Base-by-base conservation (phyloP, 805 yeast genomes). In the Torulaspora gathmanii region DNA sequence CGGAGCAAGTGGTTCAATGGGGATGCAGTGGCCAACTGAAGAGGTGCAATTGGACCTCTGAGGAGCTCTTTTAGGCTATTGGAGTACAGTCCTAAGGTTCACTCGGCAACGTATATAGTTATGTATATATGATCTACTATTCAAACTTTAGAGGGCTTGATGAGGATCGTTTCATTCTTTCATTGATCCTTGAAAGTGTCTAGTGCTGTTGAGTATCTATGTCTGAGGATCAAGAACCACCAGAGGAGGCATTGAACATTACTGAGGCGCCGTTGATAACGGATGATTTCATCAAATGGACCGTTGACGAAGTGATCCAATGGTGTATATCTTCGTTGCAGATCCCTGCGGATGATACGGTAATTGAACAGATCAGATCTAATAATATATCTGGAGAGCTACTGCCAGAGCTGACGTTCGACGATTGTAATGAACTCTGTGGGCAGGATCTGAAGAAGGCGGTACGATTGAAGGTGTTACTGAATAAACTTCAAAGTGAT, bases 351-450 rank as follows among this genome's bases (percentile, higher is more conserved):
- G 47, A 49, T 20, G 53, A 52, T 16, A 36, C 41, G n/a, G 36
- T 55, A 35, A 50, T 41, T 8, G 39, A 40, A 10, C 57, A 44
- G 31, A 33, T 57, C 13, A 44, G 34, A 12, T 54, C 47, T 27
- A 58, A 60, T 48, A 56, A 45, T 27, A 63, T 62, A 22, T 55
- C 47, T 37, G 96, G 96, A 1, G 77, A 83, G 25, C 72, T 85
- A 3, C 67, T 91, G 41, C 80, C 86, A 1, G 81, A 78, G 49
- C 69, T 90, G 40, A 78, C 79, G 26, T 77, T 85, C 10, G 78
- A 75, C 7, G 93, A 88, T 58, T 75, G 90, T 35, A 70, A 72
- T 49, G 96, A 89, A 42, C 67, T 91, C 57, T 95, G 90, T 2
- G 73, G 85, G 1, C 45, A 49, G 5, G 68, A 71, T 27, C 60